Evolutionary conservation across 2,329 filamentous ascomycete species (phyloP).

Genomic region (Talaromyces albobiverticillius): DNA sequence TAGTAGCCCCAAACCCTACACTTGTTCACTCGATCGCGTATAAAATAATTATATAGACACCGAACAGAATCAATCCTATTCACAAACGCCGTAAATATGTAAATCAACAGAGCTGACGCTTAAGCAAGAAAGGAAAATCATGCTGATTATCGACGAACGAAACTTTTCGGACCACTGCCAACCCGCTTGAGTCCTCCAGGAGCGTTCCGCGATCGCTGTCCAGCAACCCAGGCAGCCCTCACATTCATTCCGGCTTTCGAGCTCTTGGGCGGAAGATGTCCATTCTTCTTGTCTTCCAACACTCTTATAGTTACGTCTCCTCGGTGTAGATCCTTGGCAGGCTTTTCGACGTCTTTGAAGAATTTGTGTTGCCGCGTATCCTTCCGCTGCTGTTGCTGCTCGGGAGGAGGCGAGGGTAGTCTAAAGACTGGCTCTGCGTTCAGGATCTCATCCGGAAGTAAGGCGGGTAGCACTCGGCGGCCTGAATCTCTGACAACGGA

Average conservation of each 20-base stretch:
- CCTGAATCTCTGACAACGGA: constrained; percentile 34
- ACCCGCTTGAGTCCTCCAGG: constrained; percentile 37
- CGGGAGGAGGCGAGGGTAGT: constrained; percentile 44
- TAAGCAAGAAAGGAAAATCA: background rate
- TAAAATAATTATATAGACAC: background rate
- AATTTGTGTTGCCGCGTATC: constrained; percentile 47
- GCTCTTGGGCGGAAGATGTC: constrained; percentile 45
- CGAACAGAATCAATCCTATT: background rate
- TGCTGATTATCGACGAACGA: constrained; percentile 30
- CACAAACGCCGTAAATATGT: background rate
- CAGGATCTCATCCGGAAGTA: constrained; percentile 52
- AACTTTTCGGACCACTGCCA: constrained; percentile 33
- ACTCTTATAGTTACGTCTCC: constrained; percentile 51
- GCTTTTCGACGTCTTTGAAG: constrained; percentile 46
- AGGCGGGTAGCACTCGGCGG: constrained; percentile 43
- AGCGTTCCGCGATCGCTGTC: constrained; percentile 24
- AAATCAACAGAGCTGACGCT: background rate
- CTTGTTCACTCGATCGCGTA: no score
- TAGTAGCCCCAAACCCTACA: background rate
- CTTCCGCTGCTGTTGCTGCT: constrained; percentile 23
- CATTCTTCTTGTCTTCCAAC: constrained; percentile 40
- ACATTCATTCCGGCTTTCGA: constrained; percentile 38
- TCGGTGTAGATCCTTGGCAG: constrained; percentile 49
- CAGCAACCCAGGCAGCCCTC: constrained; percentile 39
- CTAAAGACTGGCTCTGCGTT: constrained; percentile 44